Evolutionary conservation across 2,329 filamentous ascomycete genomes (phyloP), one percentile per base, ranked within the genome.

Genomic region (Aspergillus novoparasiticus): DNA sequence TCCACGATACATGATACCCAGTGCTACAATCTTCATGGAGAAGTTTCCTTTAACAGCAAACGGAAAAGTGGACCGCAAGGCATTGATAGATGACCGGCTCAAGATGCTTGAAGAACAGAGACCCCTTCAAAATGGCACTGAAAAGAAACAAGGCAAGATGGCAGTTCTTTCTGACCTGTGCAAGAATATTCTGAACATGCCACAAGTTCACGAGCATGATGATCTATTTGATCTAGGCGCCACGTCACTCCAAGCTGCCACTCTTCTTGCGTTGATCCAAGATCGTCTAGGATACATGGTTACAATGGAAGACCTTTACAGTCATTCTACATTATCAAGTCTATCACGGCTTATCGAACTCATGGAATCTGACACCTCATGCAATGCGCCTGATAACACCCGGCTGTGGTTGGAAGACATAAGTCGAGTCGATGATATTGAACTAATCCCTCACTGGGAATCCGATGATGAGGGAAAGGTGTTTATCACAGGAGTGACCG

Each of bases 1-100:
- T n/a, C 89, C 91, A 0, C 81, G 82, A 12, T 92, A 91, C 76
- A 89, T 90, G 1, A 85, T 93, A 2, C 90, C 90, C 0, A 87
- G 85, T 4, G 36, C 6, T 4, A 81, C 90, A 64, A 87, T 93
- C 26, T 83, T 87, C 0, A 84, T 93, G 63, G 80, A 85, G 57
- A 85, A 86, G 64, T 81, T 92, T 46, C 90, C 90, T 1, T 76
- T 92, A 11, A 91, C 90, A 72, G 88, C 89, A 10, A 90, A 90
- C 66, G 89, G 89, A 67, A 93, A 93, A 76, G 85, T 92, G 2
- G 61, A 67, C 23, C 57, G 57, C 5, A 41, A 55, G n/a, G 58
- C 39, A 10, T 73, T 78, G 10, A n/a, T 43, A 5, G 36, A 62
- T 19, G 26, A 23, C 19, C 28, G 43, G 28, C 8, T 59, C 12